phyloP scores from a whole-genome alignment of 345 rosid species.

The Laguncularia racemosa region DNA sequence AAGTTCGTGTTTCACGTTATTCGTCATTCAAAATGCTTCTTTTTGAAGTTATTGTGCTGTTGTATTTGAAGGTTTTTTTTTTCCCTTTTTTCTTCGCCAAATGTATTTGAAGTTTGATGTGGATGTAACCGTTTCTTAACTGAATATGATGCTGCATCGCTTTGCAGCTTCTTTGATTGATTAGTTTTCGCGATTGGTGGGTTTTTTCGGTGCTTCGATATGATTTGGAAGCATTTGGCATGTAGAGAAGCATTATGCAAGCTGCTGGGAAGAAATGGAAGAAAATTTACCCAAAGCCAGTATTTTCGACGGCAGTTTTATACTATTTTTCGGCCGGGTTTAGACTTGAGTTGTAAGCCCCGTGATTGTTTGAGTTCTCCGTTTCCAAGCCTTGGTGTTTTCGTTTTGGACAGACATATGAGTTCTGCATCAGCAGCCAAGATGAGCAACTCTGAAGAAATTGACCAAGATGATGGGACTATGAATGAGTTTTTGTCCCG shows the following conservation, averaged over 20 bases:
- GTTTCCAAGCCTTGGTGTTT: conserved; percentile 9
- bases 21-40: no score
- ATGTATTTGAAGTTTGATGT: no score
- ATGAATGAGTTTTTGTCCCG: conserved; percentile 74
- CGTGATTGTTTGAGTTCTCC: conserved; percentile 5
- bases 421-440: conserved; percentile 30
- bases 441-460: conserved; percentile 18
- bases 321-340: conserved; percentile 15
- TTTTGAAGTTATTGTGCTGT: no score
- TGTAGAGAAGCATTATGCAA: conserved; percentile 27
- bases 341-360: conserved; percentile 7
- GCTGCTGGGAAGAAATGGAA: conserved; percentile 23
- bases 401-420: conserved; percentile 22
- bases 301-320: conserved; percentile 15
- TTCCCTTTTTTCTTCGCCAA: no score
- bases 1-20: no score
- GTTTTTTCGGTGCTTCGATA: not conserved
- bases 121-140: no score
- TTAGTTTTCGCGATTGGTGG: no score
- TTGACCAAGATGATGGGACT: conserved; percentile 41
- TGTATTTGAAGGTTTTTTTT: no score
- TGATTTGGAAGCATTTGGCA: conserved; percentile 36
- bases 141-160: no score
- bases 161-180: no score
- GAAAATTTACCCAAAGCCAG: conserved; percentile 10